Conservation (phyloP, 495 filamentous ascomycete genomes). For the Penicillium crystallinum region DNA sequence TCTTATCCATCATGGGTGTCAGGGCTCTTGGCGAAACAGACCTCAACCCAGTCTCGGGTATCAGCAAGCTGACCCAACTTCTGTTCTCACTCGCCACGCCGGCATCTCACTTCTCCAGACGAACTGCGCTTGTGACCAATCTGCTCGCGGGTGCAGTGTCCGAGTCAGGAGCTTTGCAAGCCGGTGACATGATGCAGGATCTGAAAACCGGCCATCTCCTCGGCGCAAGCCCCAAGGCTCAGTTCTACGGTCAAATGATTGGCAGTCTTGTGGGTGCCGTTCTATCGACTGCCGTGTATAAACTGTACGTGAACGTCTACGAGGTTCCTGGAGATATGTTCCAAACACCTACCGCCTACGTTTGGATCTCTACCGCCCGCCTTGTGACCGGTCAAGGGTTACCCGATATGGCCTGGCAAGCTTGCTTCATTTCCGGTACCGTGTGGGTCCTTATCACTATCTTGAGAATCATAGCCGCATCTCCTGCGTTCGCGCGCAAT, state of each 20-base stretch:
- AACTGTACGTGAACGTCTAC: slow-evolving; percentile 86
- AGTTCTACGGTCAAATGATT: slow-evolving; percentile 95
- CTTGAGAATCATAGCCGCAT: slow-evolving; percentile 54
- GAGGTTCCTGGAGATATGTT: slow-evolving; percentile 81
- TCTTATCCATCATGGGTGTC: slow-evolving; percentile 93
- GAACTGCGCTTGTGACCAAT: slow-evolving; percentile 77
- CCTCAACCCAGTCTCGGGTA: slow-evolving; percentile 93
- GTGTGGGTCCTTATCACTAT: slow-evolving; percentile 67
- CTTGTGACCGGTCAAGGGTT: slow-evolving; percentile 91
- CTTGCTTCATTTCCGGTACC: slow-evolving; percentile 62
- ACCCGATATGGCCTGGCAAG: slow-evolving; percentile 74
- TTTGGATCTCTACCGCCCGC: slow-evolving; percentile 95
- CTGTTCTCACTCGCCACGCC: slow-evolving; percentile 89
- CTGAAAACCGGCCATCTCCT: slow-evolving; percentile 94
- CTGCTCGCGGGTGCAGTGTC: slow-evolving; percentile 89
- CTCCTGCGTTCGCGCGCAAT: slow-evolving; percentile 20
- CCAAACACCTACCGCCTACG: slow-evolving; percentile 87
- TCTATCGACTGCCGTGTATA: slow-evolving; percentile 81
- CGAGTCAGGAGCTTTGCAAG: slow-evolving; percentile 85
- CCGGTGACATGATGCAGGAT: slow-evolving; percentile 97
- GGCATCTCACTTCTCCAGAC: slow-evolving; percentile 53
- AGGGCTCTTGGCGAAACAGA: slow-evolving; percentile 93
- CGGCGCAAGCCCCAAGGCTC: slow-evolving; percentile 85
- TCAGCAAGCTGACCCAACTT: slow-evolving; percentile 92
- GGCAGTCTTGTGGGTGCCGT: slow-evolving; percentile 85